Evolutionary conservation across 257 asterid genomes (phyloP).

Genomic region (Salvia miltiorrhiza): DNA sequence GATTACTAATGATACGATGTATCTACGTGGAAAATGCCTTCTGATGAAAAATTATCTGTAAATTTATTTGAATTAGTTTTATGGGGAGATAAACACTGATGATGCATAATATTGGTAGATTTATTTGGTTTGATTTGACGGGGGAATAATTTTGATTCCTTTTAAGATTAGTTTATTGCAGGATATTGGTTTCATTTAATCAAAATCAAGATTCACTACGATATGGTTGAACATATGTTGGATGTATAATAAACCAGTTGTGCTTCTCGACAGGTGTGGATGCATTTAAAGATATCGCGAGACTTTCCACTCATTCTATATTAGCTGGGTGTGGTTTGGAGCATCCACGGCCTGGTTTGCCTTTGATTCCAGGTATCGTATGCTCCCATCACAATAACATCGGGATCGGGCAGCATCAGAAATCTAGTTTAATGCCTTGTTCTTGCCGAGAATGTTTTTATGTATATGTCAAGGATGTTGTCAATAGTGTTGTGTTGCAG

Average conservation of each 20-base stretch:
- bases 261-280: constrained; percentile 39
- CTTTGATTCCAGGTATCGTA: constrained; percentile 29
- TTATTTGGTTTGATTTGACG: no score
- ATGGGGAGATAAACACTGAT: no score
- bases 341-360: constrained; percentile 34
- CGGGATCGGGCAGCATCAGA: constrained; percentile 29
- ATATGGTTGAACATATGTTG: neutral
- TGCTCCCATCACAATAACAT: constrained; percentile 43
- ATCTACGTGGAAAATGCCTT: no score
- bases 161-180: no score
- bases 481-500: constrained; percentile 36
- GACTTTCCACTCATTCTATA: constrained; percentile 65
- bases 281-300: constrained; percentile 61
- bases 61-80: no score
- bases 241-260: neutral
- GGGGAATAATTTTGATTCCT: no score
- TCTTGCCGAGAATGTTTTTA: constrained; percentile 69
- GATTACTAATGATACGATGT: no score
- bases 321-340: constrained; percentile 67
- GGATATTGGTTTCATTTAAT: no score
- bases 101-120: no score
- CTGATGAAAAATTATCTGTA: no score
- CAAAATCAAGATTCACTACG: no score
- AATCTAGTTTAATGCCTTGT: constrained; percentile 54
- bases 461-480: constrained; percentile 56